These are phyloP conservation scores for Bifiguratus adelaidae DNA, from an alignment of 192 early-diverging fungal genomes.

Conservation along the genomic window DNA sequence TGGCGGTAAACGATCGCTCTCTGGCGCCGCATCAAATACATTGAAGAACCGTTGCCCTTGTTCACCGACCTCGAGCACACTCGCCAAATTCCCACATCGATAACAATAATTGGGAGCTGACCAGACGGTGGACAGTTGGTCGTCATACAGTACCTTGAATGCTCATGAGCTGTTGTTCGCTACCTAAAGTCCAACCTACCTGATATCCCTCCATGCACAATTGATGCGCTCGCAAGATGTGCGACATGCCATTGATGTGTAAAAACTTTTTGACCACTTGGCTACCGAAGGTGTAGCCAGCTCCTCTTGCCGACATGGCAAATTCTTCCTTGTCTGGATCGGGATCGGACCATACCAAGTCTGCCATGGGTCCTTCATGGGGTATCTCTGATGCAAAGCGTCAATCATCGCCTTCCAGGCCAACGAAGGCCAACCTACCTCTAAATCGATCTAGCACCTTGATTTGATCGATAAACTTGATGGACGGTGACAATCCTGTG, in stretches of 20 bases:
- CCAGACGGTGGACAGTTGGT: slow-evolving; percentile 81
- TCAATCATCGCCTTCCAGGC: background rate
- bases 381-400: slow-evolving; percentile 60
- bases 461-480: slow-evolving; percentile 84
- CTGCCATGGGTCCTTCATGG: slow-evolving; percentile 92
- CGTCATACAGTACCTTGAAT: slow-evolving; percentile 68
- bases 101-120: slow-evolving; percentile 83
- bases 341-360: slow-evolving; percentile 89
- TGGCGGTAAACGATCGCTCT: slow-evolving; percentile 68
- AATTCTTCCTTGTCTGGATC: slow-evolving; percentile 68
- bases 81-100: slow-evolving; percentile 77
- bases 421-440: slow-evolving; percentile 25
- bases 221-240: slow-evolving; percentile 81
- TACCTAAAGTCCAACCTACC: slow-evolving; percentile 16
- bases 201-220: slow-evolving; percentile 83
- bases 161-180: background rate
- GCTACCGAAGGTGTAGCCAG: slow-evolving; percentile 80
- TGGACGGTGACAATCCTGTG: slow-evolving; percentile 67
- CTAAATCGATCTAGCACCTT: slow-evolving; percentile 73
- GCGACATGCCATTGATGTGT: slow-evolving; percentile 63
- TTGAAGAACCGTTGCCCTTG: slow-evolving; percentile 75
- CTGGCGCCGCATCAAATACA: slow-evolving; percentile 81
- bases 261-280: slow-evolving; percentile 72
- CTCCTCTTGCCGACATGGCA: slow-evolving; percentile 76
- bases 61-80: slow-evolving; percentile 67